Percentiles rank a stretch among this genome's conserved stretches.
phyloP scores from a whole-genome alignment of 2,329 filamentous ascomycete genomes.

The Alternaria consortialis region DNA sequence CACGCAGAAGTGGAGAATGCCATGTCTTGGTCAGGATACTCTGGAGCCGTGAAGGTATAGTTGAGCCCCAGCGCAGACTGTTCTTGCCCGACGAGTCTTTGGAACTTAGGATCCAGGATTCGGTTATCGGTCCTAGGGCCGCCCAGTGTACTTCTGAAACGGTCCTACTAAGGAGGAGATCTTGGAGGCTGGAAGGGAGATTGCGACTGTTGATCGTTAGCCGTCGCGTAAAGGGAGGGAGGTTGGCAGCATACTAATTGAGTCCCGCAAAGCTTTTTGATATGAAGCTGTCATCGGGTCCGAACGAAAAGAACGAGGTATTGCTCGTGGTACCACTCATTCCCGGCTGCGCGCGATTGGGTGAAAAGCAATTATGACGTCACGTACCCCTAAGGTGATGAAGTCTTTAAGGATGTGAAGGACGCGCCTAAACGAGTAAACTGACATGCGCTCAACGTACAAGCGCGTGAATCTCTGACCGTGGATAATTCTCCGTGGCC shows the following conservation, averaged over 20 bases:
- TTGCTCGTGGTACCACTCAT: conserved; percentile 38
- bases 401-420: not conserved
- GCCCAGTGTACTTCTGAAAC: conserved; percentile 45
- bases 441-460: not conserved
- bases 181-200: conserved; percentile 38
- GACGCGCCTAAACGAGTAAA: not conserved
- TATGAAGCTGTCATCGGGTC: conserved; percentile 44
- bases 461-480: not conserved
- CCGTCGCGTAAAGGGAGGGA: too few relatives aligned
- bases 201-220: conserved; percentile 35
- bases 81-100: conserved; percentile 37
- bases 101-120: conserved; percentile 48
- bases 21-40: conserved; percentile 34
- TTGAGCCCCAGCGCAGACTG: conserved; percentile 42
- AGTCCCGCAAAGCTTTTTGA: conserved; percentile 44
- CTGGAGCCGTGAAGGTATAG: conserved; percentile 34
- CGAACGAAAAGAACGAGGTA: conserved; percentile 48
- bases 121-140: conserved; percentile 35
- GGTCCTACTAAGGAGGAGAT: conserved; percentile 36
- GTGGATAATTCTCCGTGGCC: not conserved
- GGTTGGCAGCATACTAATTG: conserved; percentile 35
- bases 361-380: conserved; percentile 36
- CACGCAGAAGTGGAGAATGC: conserved; percentile 42
- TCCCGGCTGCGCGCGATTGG: conserved; percentile 36
- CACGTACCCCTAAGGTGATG: conserved; percentile 17